These are phyloP conservation scores for Marchantia paleacea DNA, from an alignment of 225 moss, liverwort and hornwort species.

Conservation along the genomic window DNA sequence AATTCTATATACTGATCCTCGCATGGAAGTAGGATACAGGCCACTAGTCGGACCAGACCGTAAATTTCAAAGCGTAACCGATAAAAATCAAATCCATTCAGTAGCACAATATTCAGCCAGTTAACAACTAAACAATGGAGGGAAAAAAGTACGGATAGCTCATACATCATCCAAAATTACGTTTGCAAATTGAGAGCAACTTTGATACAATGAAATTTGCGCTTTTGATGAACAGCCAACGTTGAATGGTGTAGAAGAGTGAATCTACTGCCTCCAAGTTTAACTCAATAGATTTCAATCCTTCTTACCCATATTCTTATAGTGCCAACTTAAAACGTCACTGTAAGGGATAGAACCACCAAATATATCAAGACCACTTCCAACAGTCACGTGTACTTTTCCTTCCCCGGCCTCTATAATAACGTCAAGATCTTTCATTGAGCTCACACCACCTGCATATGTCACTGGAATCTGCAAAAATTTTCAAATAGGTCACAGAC, in stretches of 20 bases:
- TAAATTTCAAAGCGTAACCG: no score
- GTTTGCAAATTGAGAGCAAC: no score
- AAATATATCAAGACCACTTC: constrained; percentile 95
- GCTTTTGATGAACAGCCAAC: no score
- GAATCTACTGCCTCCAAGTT: not conserved
- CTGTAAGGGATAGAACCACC: constrained; percentile 73
- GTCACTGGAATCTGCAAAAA: constrained; percentile 75
- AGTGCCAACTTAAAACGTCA: constrained; percentile 83
- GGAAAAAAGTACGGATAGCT: no score
- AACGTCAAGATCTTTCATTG: constrained; percentile 69
- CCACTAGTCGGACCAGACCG: no score
- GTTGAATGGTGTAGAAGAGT: not conserved
- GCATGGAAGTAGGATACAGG: no score
- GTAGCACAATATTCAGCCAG: no score
- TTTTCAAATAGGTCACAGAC: not conserved
- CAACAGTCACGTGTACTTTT: constrained; percentile 82
- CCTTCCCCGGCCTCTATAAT: constrained; percentile 70
- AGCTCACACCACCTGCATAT: constrained; percentile 85
- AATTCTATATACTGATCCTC: no score
- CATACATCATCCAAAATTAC: no score
- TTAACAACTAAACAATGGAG: no score
- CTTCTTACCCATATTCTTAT: not conserved
- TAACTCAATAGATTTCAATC: not conserved
- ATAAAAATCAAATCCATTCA: no score
- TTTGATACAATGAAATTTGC: no score